Evolutionary conservation across 1,139 yeast species (phyloP).

Genomic region (Sugiyamaella japonica): DNA sequence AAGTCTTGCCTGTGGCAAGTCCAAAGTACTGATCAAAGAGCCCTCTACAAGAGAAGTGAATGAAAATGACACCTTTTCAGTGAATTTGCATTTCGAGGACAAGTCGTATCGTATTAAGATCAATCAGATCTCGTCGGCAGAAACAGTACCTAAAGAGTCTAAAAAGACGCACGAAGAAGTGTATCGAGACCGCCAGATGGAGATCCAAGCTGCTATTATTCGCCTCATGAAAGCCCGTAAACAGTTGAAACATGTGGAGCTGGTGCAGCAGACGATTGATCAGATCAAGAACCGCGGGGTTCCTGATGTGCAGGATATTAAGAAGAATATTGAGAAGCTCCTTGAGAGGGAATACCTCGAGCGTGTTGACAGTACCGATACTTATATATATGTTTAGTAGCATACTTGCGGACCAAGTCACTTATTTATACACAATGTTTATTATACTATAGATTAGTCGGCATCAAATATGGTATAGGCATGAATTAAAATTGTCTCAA

Average conservation of each 20-base stretch:
- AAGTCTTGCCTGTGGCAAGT: constrained; percentile 36
- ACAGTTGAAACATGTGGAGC: constrained; percentile 38
- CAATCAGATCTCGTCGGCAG: constrained; percentile 34
- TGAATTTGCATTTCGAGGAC: constrained; percentile 38
- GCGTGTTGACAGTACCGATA: constrained; percentile 27
- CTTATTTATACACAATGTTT: neutral
- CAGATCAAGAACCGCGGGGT: constrained; percentile 36
- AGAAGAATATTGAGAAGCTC: constrained; percentile 39
- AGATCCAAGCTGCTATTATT: constrained; percentile 42
- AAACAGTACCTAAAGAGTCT: constrained; percentile 15
- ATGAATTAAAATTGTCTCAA: constrained; percentile 78
- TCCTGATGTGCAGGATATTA: constrained; percentile 35
- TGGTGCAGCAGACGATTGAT: constrained; percentile 38
- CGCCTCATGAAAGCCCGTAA: constrained; percentile 38
- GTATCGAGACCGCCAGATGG: constrained; percentile 38
- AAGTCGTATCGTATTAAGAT: constrained; percentile 36
- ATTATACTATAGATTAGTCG: constrained; percentile 39
- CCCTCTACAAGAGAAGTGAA: constrained; percentile 31
- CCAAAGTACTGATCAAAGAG: constrained; percentile 34
- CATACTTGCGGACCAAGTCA: neutral
- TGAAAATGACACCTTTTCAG: constrained; percentile 33
- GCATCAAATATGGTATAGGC: constrained; percentile 90
- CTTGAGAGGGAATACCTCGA: constrained; percentile 38
- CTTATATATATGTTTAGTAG: constrained; percentile 19
- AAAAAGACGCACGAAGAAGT: constrained; percentile 28